These are phyloP conservation scores for Vairimorpha necatrix DNA, from an alignment of 371 early-diverging fungal genomes.

Conservation along the genomic window DNA sequence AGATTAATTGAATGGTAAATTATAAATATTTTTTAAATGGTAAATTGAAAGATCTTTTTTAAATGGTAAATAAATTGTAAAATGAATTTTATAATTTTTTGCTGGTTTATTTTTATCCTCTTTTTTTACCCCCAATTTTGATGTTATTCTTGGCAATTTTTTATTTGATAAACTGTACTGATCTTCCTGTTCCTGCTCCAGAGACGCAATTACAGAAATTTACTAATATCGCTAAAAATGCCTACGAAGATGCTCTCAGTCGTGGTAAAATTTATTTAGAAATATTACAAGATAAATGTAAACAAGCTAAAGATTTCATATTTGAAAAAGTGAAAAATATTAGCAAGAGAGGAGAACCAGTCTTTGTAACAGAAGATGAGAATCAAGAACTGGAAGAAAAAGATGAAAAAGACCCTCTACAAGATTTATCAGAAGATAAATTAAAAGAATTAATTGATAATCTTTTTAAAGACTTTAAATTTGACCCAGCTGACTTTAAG, in stretches of 20 bases:
- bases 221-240: background rate
- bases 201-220: background rate
- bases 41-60: too few relatives aligned
- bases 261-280: background rate
- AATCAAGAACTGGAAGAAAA: constrained; percentile 43
- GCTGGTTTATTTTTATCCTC: background rate
- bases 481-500: constrained; percentile 11
- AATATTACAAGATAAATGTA: background rate
- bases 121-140: background rate
- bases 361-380: constrained; percentile 5
- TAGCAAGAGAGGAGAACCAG: background rate
- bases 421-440: constrained; percentile 17
- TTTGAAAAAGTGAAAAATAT: constrained; percentile 5
- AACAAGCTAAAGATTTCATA: background rate
- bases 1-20: too few relatives aligned
- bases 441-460: constrained; percentile 42
- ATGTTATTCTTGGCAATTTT: background rate
- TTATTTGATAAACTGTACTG: background rate
- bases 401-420: constrained; percentile 25
- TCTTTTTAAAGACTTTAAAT: constrained; percentile 33
- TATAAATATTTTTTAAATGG: too few relatives aligned
- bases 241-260: background rate
- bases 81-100: too few relatives aligned
- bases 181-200: background rate
- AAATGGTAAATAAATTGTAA: too few relatives aligned